Percentiles rank a stretch among this genome's conserved stretches.
Evolutionary conservation across 345 rosid genomes (phyloP).

Genomic region (Theobroma cacao): DNA sequence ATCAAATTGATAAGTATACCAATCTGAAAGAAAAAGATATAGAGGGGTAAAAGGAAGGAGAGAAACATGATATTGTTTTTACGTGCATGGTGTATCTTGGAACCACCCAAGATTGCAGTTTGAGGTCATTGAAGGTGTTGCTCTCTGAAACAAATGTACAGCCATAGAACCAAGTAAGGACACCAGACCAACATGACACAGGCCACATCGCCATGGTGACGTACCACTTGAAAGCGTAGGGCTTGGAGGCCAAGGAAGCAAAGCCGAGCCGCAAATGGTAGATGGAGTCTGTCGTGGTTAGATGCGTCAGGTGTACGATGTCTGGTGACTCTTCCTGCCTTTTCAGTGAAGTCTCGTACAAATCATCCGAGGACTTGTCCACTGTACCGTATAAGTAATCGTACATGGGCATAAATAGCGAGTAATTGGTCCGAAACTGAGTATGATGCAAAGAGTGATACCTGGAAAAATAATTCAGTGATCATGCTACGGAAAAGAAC

Average conservation of each 20-base stretch:
- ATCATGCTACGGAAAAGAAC: no score
- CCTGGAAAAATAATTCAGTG: no score
- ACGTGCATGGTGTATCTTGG: background rate
- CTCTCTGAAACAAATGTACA: slow-evolving; percentile 17
- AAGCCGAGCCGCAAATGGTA: slow-evolving; percentile 41
- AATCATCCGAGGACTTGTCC: slow-evolving; percentile 26
- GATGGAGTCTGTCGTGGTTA: slow-evolving; percentile 36
- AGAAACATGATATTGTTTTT: background rate
- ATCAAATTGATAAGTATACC: background rate
- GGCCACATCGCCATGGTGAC: slow-evolving; percentile 30
- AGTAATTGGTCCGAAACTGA: slow-evolving; percentile 41
- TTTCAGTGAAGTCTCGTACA: slow-evolving; percentile 22
- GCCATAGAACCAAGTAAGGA: slow-evolving; percentile 19
- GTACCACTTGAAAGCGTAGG: slow-evolving; percentile 15
- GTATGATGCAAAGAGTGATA: slow-evolving; percentile 47
- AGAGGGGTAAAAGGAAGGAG: background rate
- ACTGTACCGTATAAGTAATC: slow-evolving; percentile 33
- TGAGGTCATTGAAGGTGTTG: background rate
- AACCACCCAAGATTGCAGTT: background rate
- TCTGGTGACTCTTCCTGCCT: slow-evolving; percentile 23
- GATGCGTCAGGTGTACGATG: slow-evolving; percentile 37
- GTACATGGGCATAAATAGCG: slow-evolving; percentile 50
- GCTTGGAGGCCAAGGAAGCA: slow-evolving; percentile 39
- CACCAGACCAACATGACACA: slow-evolving; percentile 10
- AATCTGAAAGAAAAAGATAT: background rate